These are phyloP conservation scores for Pichia sp. DNA, from an alignment of 1,139 yeast species.

Conservation along the genomic window DNA sequence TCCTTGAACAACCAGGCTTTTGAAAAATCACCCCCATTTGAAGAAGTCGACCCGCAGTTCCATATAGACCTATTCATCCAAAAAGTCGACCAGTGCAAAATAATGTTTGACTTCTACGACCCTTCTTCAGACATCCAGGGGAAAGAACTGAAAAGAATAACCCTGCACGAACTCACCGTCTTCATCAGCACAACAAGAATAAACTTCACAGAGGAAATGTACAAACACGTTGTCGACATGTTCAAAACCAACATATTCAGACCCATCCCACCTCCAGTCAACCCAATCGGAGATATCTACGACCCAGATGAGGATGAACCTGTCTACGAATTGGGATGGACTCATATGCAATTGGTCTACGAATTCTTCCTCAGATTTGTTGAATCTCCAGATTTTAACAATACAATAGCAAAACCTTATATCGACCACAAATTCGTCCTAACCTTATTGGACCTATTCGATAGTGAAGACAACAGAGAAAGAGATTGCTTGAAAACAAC, in stretches of 20 bases:
- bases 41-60: conserved; percentile 84
- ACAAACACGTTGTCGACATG: conserved; percentile 83
- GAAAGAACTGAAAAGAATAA: conserved; percentile 82
- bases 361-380: conserved; percentile 90
- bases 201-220: conserved; percentile 87
- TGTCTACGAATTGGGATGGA: conserved; percentile 95
- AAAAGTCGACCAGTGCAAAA: conserved; percentile 91
- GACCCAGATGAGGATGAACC: conserved; percentile 99
- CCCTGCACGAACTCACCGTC: conserved; percentile 84
- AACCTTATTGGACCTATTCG: conserved; percentile 79
- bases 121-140: conserved; percentile 90
- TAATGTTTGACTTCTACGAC: conserved; percentile 89
- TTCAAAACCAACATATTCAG: conserved; percentile 84
- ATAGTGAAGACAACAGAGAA: conserved; percentile 94
- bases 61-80: conserved; percentile 77
- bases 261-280: conserved; percentile 97
- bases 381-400: conserved; percentile 93
- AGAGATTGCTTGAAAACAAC: conserved; percentile 94
- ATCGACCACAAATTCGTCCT: conserved; percentile 89
- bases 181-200: conserved; percentile 75
- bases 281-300: conserved; percentile 91
- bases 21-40: conserved; percentile 79
- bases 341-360: conserved; percentile 96
- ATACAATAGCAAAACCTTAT: conserved; percentile 86
- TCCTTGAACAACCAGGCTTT: conserved; percentile 68